Conservation (phyloP, 768 basidiomycete genomes). For the Pleurotus platypus region DNA sequence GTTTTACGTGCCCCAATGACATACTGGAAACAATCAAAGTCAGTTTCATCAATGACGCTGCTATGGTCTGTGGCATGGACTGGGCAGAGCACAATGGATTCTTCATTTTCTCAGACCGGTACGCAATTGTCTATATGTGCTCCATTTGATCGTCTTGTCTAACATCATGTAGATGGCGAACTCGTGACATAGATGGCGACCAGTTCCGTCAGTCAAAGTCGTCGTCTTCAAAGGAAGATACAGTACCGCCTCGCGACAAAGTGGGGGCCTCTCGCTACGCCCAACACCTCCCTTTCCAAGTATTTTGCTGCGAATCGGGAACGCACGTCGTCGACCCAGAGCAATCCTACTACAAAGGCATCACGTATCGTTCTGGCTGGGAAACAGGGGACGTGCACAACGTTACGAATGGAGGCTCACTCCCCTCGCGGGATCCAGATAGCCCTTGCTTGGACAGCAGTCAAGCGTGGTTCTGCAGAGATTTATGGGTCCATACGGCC, state of each 20-base stretch:
- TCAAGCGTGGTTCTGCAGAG: constrained; percentile 98
- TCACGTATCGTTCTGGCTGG: constrained; percentile 78
- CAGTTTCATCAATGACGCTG: constrained; percentile 85
- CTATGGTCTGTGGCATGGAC: constrained; percentile 99
- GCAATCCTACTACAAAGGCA: constrained; percentile 92
- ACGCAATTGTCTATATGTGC: constrained; percentile 16
- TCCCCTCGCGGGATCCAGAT: constrained; percentile 63
- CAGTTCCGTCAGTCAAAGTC: constrained; percentile 97
- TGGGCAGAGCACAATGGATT: constrained; percentile 98
- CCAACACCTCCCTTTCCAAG: constrained; percentile 94
- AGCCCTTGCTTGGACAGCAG: constrained; percentile 91
- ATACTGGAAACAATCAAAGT: constrained; percentile 94
- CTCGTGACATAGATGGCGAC: constrained; percentile 96
- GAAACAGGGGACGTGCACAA: constrained; percentile 64
- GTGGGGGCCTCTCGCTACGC: constrained; percentile 80
- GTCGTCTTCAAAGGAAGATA: constrained; percentile 75
- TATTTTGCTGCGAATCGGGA: constrained; percentile 98
- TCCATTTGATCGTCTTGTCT: neutral
- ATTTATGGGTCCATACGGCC: constrained; percentile 92
- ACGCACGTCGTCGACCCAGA: constrained; percentile 95
- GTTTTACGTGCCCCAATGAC: constrained; percentile 98
- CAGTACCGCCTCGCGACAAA: constrained; percentile 88
- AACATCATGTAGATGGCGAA: constrained; percentile 74
- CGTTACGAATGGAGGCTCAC: constrained; percentile 55
- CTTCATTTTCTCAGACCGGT: constrained; percentile 98